phyloP scores from a whole-genome alignment of 225 moss, liverwort and hornwort species.

The Asterella californica region DNA sequence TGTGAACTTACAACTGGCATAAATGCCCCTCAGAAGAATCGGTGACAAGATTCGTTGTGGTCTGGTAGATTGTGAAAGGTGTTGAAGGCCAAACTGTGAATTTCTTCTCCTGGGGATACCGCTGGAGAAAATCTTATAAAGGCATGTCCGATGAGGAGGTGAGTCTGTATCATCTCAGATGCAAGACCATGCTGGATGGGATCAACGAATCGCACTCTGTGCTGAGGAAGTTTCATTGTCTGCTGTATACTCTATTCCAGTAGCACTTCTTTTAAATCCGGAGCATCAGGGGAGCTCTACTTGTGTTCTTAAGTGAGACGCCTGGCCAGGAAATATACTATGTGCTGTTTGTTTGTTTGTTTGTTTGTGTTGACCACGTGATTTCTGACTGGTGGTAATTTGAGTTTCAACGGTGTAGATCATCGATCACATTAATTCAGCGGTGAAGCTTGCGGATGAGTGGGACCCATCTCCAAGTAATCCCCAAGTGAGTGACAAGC shows the following conservation, averaged over 20 bases:
- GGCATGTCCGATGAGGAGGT: constrained; percentile 60
- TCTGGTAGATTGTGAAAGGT: constrained; percentile 59
- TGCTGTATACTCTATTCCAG: no score
- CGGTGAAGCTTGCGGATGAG: constrained; percentile 48
- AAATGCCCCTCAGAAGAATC: neutral
- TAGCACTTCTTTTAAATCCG: no score
- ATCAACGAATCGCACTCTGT: neutral
- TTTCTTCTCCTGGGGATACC: constrained; percentile 84
- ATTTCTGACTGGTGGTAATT: neutral
- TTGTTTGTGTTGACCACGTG: neutral
- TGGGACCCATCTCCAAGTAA: constrained; percentile 51
- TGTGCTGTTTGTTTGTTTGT: neutral
- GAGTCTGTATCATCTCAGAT: neutral
- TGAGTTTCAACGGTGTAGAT: constrained; percentile 45
- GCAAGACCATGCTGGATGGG: neutral
- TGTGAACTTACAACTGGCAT: neutral
- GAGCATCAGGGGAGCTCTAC: no score
- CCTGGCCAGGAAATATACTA: neutral
- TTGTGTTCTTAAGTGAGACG: no score
- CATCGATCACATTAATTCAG: constrained; percentile 63
- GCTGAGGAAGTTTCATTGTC: neutral
- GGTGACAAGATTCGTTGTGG: neutral
- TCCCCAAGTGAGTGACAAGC: constrained; percentile 38
- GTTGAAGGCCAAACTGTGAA: constrained; percentile 36
- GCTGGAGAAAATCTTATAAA: constrained; percentile 79